Base-by-base conservation (phyloP, 2,329 filamentous ascomycete genomes). In the Simplicillium aogashimaense region DNA sequence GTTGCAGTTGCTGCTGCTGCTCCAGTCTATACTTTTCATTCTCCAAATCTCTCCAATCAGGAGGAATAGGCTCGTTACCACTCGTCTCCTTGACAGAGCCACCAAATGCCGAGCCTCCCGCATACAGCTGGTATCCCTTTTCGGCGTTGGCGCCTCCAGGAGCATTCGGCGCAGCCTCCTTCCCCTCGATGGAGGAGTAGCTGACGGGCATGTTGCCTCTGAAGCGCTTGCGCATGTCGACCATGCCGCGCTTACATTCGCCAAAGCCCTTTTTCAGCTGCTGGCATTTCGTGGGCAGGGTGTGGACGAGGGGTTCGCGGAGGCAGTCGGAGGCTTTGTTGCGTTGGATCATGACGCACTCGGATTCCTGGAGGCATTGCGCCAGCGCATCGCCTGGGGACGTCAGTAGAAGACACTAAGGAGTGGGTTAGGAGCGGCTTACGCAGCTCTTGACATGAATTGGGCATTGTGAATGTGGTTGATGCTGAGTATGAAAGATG, bases 161-260 rank as follows among this genome's bases (percentile, higher is more conserved):
- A 20, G 35, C 35, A 25, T 25, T 36, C 18, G 16, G 6, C 14
- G 29, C 34, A n/a, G 36, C 36, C 7, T 37, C 40, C 28, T 38
- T 39, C 49, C 81, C 71, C 55, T 79, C 72, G 52, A 79, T 65
- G 43, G 70, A 64, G 54, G 67, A 70, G 49, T 83, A 76, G 17
- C 78, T 72, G 48, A 94, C 81, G 40, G 92, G 88, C 60, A 87
- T 78, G 67, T 97, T 97, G 43, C 92, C 92, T 41, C 92, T 78
- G 65, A 98, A 97, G 29, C 92, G 83, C 69, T 97, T 97, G 60
- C 92, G 86, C 92, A 98, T 98, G 61, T 98, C 92, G 52, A 97
- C 84, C 78, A 94, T 79, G 49, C 92, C 92, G 49, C 90, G 84
- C 57, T 94, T 94, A 75, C 92, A 98, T 59, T 95, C 86, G 59